These are phyloP conservation scores for Globisporangium abappressorium DNA, from an alignment of 352 stramenopile species.

Conservation along the genomic window DNA sequence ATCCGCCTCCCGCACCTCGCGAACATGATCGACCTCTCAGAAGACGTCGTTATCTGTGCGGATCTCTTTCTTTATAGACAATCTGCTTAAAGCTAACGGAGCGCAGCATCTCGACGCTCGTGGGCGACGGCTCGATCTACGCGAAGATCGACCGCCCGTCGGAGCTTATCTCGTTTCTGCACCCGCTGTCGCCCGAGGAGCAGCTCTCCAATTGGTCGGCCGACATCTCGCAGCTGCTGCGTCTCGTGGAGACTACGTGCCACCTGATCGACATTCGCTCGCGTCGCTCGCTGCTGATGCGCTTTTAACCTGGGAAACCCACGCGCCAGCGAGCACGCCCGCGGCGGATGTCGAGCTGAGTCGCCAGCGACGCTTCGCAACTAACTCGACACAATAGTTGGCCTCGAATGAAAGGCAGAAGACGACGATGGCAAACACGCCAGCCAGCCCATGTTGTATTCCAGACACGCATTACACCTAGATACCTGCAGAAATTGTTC, in stretches of 20 bases:
- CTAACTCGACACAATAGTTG: too few relatives aligned
- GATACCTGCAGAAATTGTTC: too few relatives aligned
- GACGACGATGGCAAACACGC: too few relatives aligned
- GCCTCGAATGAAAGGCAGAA: not conserved
- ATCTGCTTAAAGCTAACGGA: slow-evolving; percentile 51
- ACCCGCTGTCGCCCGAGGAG: slow-evolving; percentile 89
- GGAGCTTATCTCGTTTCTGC: slow-evolving; percentile 94
- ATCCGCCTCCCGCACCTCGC: slow-evolving; percentile 93
- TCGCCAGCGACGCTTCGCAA: too few relatives aligned
- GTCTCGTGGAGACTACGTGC: slow-evolving; percentile 96
- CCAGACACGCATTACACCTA: too few relatives aligned
- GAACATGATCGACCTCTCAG: slow-evolving; percentile 90
- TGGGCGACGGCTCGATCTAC: slow-evolving; percentile 93
- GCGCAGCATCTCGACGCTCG: slow-evolving; percentile 84
- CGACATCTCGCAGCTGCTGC: slow-evolving; percentile 95
- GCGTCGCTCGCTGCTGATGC: too few relatives aligned
- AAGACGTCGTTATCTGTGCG: slow-evolving; percentile 31
- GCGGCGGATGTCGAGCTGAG: too few relatives aligned
- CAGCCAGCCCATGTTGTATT: too few relatives aligned
- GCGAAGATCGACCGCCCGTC: slow-evolving; percentile 98
- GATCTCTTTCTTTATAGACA: not conserved
- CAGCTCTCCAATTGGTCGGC: slow-evolving; percentile 95
- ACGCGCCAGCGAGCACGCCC: too few relatives aligned
- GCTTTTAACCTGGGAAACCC: too few relatives aligned
- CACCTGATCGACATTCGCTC: slow-evolving; percentile 94